Evolutionary conservation across 139 green algal species (phyloP).

Genomic region (Chlorella sp.): DNA sequence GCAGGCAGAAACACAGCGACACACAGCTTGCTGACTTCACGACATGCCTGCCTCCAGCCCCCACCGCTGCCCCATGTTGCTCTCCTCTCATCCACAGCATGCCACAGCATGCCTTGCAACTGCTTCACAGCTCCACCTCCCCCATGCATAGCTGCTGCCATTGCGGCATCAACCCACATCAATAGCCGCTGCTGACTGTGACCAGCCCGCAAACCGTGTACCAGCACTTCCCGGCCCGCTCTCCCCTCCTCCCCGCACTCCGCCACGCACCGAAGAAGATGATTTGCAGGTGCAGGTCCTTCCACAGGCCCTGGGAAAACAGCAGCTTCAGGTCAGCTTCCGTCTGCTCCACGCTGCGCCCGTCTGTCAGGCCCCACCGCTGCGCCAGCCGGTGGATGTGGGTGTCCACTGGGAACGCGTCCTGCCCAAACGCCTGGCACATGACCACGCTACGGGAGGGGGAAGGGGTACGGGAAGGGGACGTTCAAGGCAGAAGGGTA

Average conservation of each 20-base stretch:
- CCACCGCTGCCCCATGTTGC: too few relatives aligned
- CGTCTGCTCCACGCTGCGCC: conserved; percentile 84
- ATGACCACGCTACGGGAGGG: conserved; percentile 21
- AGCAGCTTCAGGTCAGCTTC: conserved; percentile 83
- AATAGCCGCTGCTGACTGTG: background rate
- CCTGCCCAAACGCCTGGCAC: conserved; percentile 45
- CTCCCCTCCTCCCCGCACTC: background rate
- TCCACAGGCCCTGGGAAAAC: conserved; percentile 68
- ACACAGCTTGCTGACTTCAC: too few relatives aligned
- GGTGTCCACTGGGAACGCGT: conserved; percentile 91
- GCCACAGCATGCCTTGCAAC: background rate
- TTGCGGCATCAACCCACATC: background rate
- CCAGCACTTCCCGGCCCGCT: background rate
- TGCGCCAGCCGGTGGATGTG: conserved; percentile 84
- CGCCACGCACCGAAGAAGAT: background rate
- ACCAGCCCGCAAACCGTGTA: background rate
- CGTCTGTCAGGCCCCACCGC: conserved; percentile 71
- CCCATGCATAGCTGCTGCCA: background rate
- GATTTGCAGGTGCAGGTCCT: conserved; percentile 53
- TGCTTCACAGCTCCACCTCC: too few relatives aligned
- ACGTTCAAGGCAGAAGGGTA: background rate
- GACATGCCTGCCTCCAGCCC: too few relatives aligned
- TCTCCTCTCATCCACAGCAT: background rate
- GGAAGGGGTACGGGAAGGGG: background rate
- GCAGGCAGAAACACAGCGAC: too few relatives aligned